phyloP scores from a whole-genome alignment of 108 stramenopile genomes.

The Bacterosira constricta region DNA sequence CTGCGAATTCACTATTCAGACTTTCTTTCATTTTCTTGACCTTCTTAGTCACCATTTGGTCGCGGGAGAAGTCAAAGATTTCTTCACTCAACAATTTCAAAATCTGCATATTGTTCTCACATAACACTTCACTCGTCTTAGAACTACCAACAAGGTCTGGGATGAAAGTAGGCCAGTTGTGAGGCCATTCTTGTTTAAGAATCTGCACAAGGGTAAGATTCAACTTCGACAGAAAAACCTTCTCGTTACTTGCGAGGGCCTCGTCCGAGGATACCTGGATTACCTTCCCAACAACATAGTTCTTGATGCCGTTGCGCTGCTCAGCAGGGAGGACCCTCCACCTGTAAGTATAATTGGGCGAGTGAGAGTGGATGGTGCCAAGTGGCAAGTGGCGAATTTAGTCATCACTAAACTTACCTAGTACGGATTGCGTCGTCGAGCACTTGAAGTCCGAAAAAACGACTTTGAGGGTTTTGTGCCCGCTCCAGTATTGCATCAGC shows the following conservation, averaged over 20 bases:
- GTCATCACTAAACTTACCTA: constrained; percentile 51
- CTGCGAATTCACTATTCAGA: constrained; percentile 93
- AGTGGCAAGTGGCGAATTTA: not conserved
- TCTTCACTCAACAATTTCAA: constrained; percentile 97
- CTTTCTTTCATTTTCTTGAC: constrained; percentile 89
- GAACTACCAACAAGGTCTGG: constrained; percentile 92
- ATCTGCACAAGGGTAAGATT: constrained; percentile 98
- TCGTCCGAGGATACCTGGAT: constrained; percentile 89
- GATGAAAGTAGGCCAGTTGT: constrained; percentile 99
- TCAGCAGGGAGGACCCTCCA: constrained; percentile 91
- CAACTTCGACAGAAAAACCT: constrained; percentile 85
- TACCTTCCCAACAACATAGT: constrained; percentile 96
- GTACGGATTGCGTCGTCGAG: constrained; percentile 90
- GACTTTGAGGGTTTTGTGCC: constrained; percentile 76
- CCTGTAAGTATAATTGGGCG: constrained; percentile 31
- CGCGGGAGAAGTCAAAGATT: constrained; percentile 97
- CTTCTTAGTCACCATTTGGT: constrained; percentile 96
- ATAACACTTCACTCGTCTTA: constrained; percentile 91
- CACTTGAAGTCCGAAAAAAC: constrained; percentile 89
- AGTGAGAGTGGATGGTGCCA: not conserved
- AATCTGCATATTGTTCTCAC: constrained; percentile 99
- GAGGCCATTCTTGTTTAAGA: constrained; percentile 99
- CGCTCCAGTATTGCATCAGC: constrained; percentile 90
- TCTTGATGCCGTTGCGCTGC: constrained; percentile 97
- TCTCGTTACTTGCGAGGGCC: constrained; percentile 53